Evolutionary conservation across 2,329 filamentous ascomycete species (phyloP).

Genomic region (Hysterium pulicare): DNA sequence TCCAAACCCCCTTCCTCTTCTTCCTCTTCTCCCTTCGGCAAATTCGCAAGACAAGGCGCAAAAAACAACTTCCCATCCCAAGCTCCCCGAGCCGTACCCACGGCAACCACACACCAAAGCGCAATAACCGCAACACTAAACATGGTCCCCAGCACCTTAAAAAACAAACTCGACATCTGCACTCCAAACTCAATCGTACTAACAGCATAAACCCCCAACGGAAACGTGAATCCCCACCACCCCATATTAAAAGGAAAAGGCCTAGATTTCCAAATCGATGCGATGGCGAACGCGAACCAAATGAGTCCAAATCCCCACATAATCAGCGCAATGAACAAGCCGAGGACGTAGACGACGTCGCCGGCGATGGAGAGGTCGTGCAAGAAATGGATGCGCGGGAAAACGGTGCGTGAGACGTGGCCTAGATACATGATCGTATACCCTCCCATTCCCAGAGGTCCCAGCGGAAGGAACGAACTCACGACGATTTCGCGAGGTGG

Average conservation of each 20-base stretch:
- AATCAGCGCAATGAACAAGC: slow-evolving; percentile 51
- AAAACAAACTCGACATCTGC: slow-evolving; percentile 55
- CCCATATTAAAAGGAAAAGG: slow-evolving; percentile 60
- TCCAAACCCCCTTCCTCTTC: too few relatives aligned
- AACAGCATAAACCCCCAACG: slow-evolving; percentile 55
- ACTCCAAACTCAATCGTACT: slow-evolving; percentile 48
- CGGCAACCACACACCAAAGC: slow-evolving; percentile 55
- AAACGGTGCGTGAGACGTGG: slow-evolving; percentile 40
- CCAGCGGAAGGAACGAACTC: slow-evolving; percentile 64
- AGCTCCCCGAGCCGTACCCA: slow-evolving; percentile 48
- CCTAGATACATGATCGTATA: slow-evolving; percentile 56
- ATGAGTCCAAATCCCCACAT: slow-evolving; percentile 57
- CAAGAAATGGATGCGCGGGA: slow-evolving; percentile 40
- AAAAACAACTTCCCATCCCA: slow-evolving; percentile 51
- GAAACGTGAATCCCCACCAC: slow-evolving; percentile 62
- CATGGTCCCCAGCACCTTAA: slow-evolving; percentile 55
- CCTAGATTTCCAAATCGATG: slow-evolving; percentile 43
- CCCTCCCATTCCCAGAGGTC: slow-evolving; percentile 64
- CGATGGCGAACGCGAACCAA: slow-evolving; percentile 55
- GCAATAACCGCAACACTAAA: slow-evolving; percentile 51
- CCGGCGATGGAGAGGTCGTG: slow-evolving; percentile 43
- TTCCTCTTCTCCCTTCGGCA: slow-evolving; percentile 20
- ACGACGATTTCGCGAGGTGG: slow-evolving; percentile 66
- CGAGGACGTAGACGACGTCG: slow-evolving; percentile 57
- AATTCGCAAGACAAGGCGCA: slow-evolving; percentile 50